Evolutionary conservation across 306 rosid genomes (phyloP), one percentile per base, ranked within the genome.

Genomic region (Hylodesmum podocarpum): DNA sequence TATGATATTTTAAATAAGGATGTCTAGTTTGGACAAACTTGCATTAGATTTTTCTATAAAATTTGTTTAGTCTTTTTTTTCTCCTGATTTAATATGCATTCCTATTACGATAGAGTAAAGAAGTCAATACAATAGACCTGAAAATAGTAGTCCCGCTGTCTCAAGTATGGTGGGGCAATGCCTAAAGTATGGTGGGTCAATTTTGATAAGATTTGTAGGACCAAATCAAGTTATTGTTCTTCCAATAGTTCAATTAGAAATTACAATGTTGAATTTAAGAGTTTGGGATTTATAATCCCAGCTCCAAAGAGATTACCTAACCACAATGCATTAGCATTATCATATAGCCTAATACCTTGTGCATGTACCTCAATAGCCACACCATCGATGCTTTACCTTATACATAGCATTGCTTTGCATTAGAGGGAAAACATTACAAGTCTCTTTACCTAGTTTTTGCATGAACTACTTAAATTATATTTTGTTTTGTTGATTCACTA

Each of bases 401-500:
- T 37, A 11, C 27, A 5, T 29, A 25, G 55, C 54, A 36, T 71
- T 65, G 22, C 13, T 16, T 9, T 24, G 31, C 9, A 14, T 37
- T 6, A 41, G 37, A 19, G 18, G 58, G 40, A 70, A 80, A 57
- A 7, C 67, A 44, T 44, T 16, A 31, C 19, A 21, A 49, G 39
- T 22, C 28, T 21, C 50, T 65, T 13, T 74, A 8, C 70, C 19
- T 11, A 10, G 37, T 31, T 74, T 66, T 66, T 61, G 10, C 3
- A 8, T 13, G 12, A 25, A 71, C n/a, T 58, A 69, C 70, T 61
- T 82, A 22, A 54, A 36, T 90, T 29, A 27, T 81, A 50, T 55
- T 28, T 19, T 70, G 46, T 72, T 31, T 86, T 82, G 66, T 83
- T 87, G 82, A 90, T 86, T 89, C 67, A 68, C 59, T 85, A 36